Conservation (phyloP, 805 yeast species). For the Zygosaccharomyces lentus region DNA sequence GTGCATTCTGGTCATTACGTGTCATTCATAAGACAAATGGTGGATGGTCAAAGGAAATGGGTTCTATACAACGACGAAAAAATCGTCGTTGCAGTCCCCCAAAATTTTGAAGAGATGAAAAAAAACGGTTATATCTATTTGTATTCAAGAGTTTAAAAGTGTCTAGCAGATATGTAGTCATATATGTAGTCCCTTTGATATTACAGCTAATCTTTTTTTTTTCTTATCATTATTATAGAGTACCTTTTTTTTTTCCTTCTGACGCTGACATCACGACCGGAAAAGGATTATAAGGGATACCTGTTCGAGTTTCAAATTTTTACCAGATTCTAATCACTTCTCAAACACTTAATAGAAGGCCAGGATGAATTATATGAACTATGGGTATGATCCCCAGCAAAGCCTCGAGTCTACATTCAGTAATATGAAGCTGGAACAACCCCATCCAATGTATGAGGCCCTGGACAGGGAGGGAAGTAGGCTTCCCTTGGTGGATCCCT, state of each 20-base stretch:
- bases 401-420: constrained; percentile 14
- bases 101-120: constrained; percentile 42
- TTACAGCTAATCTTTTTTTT: neutral
- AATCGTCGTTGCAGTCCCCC: constrained; percentile 56
- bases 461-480: constrained; percentile 5
- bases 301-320: constrained; percentile 3
- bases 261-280: constrained; percentile 5
- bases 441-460: constrained; percentile 4
- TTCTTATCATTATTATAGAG: neutral
- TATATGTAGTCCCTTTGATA: neutral
- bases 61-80: constrained; percentile 85
- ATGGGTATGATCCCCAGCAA: constrained; percentile 15
- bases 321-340: neutral
- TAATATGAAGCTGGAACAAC: constrained; percentile 7
- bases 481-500: constrained; percentile 1
- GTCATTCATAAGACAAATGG: constrained; percentile 52
- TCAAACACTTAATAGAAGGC: neutral
- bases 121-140: constrained; percentile 47
- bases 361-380: constrained; percentile 17
- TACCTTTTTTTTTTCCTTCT: constrained; percentile 3
- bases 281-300: constrained; percentile 1
- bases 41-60: constrained; percentile 50
- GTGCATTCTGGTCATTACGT: constrained; percentile 94
- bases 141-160: constrained; percentile 17
- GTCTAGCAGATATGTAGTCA: neutral